phyloP scores from a whole-genome alignment of 1,284 basidiomycete genomes.

The Agroathelia rolfsii region DNA sequence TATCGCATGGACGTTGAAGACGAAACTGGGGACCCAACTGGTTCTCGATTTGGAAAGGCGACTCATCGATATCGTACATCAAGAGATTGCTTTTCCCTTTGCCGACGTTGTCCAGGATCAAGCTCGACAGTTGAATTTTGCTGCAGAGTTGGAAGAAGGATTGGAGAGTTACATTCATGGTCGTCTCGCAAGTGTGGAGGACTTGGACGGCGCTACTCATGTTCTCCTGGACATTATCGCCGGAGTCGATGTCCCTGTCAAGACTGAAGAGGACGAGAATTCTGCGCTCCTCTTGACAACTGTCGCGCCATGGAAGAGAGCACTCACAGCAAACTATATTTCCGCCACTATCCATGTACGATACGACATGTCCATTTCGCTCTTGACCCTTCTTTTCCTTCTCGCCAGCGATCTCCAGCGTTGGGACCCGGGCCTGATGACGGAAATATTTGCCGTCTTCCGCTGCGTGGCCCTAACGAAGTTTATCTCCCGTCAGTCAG shows the following conservation, averaged over 20 bases:
- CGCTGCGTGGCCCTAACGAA: slow-evolving; percentile 62
- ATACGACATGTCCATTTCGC: slow-evolving; percentile 58
- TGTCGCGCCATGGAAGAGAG: slow-evolving; percentile 50
- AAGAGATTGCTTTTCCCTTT: slow-evolving; percentile 66
- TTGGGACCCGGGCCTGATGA: slow-evolving; percentile 57
- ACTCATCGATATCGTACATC: slow-evolving; percentile 53
- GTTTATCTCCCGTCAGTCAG: slow-evolving; percentile 47
- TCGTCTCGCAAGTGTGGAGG: slow-evolving; percentile 42
- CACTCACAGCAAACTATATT: slow-evolving; percentile 52
- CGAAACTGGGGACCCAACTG: slow-evolving; percentile 43
- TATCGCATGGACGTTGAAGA: slow-evolving; percentile 49
- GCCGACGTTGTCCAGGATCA: slow-evolving; percentile 65
- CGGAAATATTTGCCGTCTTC: slow-evolving; percentile 71
- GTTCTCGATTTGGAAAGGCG: slow-evolving; percentile 48
- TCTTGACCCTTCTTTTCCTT: slow-evolving; percentile 66
- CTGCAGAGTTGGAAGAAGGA: slow-evolving; percentile 46
- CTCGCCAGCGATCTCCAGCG: slow-evolving; percentile 46
- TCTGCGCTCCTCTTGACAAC: slow-evolving; percentile 42
- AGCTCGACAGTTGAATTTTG: slow-evolving; percentile 39
- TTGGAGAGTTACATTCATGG: slow-evolving; percentile 49
- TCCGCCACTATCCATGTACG: slow-evolving; percentile 54
- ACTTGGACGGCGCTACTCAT: slow-evolving; percentile 46
- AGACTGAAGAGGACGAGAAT: slow-evolving; percentile 61
- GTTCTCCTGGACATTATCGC: slow-evolving; percentile 57
- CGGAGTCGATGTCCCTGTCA: slow-evolving; percentile 59